Percentiles rank a stretch among this genome's conserved stretches.
Conservation (phyloP, 2,329 filamentous ascomycete species). For the Aspergillus fumigatiaffinis region DNA sequence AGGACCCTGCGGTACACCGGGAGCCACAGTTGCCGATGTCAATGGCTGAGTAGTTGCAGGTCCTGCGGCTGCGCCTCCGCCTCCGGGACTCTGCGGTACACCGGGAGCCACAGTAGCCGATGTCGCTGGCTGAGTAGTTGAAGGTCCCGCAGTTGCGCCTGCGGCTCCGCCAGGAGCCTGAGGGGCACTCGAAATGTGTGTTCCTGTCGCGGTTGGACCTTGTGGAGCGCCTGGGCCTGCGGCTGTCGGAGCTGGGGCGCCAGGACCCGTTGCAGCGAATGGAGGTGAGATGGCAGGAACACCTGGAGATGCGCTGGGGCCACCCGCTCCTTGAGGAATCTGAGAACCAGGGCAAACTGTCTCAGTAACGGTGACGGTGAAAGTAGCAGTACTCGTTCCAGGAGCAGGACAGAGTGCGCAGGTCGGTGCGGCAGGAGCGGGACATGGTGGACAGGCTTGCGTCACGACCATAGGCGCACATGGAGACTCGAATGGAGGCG, state of each 20-base stretch:
- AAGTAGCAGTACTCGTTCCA: constrained; percentile 3
- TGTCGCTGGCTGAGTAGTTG: neutral
- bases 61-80: neutral
- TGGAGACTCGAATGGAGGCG: neutral
- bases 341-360: neutral
- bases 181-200: neutral
- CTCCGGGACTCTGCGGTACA: neutral
- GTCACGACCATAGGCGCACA: neutral
- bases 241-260: neutral
- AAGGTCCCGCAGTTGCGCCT: neutral
- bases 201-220: neutral
- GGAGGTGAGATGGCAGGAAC: neutral
- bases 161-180: neutral
- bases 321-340: neutral
- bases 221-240: neutral
- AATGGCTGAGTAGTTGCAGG: neutral
- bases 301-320: neutral
- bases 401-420: neutral
- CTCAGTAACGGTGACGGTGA: constrained; percentile 16
- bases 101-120: neutral
- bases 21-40: neutral
- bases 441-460: neutral
- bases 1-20: neutral
- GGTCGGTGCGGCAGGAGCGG: neutral
- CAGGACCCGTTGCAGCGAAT: neutral